A percentile compares a stretch with the other conserved stretches of the same genome.
These are phyloP conservation scores for Funneliformis caledonium DNA, from an alignment of 371 early-diverging fungal genomes.

Conservation along the genomic window DNA sequence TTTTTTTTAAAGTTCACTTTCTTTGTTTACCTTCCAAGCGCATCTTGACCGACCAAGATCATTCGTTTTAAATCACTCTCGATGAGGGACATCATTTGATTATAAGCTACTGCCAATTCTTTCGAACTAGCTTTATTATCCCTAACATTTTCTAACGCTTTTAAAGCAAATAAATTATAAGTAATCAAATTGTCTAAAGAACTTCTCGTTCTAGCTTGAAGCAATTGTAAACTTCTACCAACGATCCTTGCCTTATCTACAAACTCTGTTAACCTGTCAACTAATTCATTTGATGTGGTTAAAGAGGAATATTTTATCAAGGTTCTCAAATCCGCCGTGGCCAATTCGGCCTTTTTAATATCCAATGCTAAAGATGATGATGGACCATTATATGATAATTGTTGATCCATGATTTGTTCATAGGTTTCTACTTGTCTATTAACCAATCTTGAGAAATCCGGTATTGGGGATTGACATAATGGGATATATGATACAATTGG, in stretches of 20 bases:
- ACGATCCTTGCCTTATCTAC: conserved; percentile 47
- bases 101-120: conserved; percentile 49
- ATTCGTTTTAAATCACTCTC: conserved; percentile 41
- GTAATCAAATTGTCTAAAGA: conserved; percentile 54
- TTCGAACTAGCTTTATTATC: conserved; percentile 46
- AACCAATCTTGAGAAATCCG: conserved; percentile 55
- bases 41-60: conserved; percentile 26
- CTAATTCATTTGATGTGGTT: conserved; percentile 45
- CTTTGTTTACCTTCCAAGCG: conserved; percentile 21
- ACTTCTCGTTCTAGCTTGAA: conserved; percentile 43
- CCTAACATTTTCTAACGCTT: conserved; percentile 49
- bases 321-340: conserved; percentile 53
- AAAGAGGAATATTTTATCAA: conserved; percentile 54
- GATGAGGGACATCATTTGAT: conserved; percentile 51
- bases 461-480: conserved; percentile 46
- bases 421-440: conserved; percentile 52
- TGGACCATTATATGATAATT: conserved; percentile 42
- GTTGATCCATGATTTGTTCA: conserved; percentile 47
- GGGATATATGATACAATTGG: conserved; percentile 40
- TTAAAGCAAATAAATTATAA: conserved; percentile 54
- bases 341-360: conserved; percentile 53
- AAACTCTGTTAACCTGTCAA: conserved; percentile 50
- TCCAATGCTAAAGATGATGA: conserved; percentile 51
- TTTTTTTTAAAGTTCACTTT: conserved; percentile 45
- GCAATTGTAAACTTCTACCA: conserved; percentile 49